A percentile compares a stretch with the other conserved stretches of the same genome.
Evolutionary conservation across 192 early-diverging fungal species (phyloP).

Genomic region (Jimgerdemannia lactiflua): DNA sequence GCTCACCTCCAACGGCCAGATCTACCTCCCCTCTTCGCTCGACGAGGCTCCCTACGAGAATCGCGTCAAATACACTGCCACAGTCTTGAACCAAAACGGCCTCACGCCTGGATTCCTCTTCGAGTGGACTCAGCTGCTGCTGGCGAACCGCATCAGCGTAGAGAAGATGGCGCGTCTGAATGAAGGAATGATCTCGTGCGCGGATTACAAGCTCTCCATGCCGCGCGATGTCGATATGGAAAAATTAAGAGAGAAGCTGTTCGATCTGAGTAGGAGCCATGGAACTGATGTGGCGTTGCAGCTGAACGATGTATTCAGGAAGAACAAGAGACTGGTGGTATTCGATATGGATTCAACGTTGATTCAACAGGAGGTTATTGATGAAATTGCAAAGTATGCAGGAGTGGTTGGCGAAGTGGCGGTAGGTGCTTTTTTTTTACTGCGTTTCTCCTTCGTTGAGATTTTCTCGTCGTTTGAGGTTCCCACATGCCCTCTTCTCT

Average conservation of each 20-base stretch:
- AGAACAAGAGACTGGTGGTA: conserved; percentile 90
- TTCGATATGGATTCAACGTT: conserved; percentile 99
- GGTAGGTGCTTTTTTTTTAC: conserved; percentile 39
- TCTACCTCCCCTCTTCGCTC: conserved; percentile 43
- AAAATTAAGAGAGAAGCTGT: conserved; percentile 64
- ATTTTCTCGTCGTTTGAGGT: too few relatives aligned
- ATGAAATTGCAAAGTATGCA: conserved; percentile 92
- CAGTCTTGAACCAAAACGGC: conserved; percentile 81
- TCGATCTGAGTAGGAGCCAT: conserved; percentile 66
- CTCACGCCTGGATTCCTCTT: conserved; percentile 73
- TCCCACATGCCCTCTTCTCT: too few relatives aligned
- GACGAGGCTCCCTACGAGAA: conserved; percentile 86
- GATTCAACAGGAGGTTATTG: conserved; percentile 99
- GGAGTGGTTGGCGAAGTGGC: conserved; percentile 92
- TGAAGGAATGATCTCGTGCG: conserved; percentile 63
- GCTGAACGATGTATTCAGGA: conserved; percentile 81
- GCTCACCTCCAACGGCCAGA: conserved; percentile 19
- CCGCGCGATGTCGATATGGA: conserved; percentile 65
- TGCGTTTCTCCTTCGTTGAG: not conserved
- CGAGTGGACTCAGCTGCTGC: conserved; percentile 76
- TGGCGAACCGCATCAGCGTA: conserved; percentile 76
- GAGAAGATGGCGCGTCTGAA: conserved; percentile 87
- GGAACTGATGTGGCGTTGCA: conserved; percentile 86
- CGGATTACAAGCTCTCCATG: conserved; percentile 84
- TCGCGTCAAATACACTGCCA: conserved; percentile 86